Percentiles rank a stretch among this genome's conserved stretches.
These are phyloP conservation scores for Xanthoconium purpureum DNA, from an alignment of 768 basidiomycete species.

Conservation along the genomic window DNA sequence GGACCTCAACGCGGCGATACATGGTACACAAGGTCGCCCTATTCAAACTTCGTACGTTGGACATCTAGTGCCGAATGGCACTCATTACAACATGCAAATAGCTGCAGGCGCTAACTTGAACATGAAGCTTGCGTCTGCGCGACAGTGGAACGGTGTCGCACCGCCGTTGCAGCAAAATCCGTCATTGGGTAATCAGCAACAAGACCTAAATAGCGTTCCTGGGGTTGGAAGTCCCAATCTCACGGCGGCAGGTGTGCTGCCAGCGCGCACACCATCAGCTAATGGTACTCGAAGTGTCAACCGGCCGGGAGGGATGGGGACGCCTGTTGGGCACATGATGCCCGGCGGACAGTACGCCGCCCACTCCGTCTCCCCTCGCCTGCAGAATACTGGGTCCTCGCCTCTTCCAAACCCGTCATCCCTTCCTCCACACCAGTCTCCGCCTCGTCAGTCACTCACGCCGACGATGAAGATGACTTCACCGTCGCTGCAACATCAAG, in stretches of 20 bases:
- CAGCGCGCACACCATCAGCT: conserved; percentile 51
- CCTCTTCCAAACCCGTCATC: conserved; percentile 44
- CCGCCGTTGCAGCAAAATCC: conserved; percentile 24
- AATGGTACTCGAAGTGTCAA: conserved; percentile 51
- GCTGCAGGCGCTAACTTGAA: conserved; percentile 27
- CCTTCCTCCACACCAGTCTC: conserved; percentile 39
- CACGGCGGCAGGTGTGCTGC: conserved; percentile 35
- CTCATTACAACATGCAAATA: conserved; percentile 32
- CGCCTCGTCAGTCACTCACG: conserved; percentile 48
- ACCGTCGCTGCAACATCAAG: conserved; percentile 53
- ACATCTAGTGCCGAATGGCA: conserved; percentile 26
- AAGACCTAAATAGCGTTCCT: conserved; percentile 24
- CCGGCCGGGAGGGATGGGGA: conserved; percentile 26
- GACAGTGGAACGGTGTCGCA: conserved; percentile 38
- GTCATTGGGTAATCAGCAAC: conserved; percentile 20
- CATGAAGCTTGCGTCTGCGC: conserved; percentile 36
- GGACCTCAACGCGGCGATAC: conserved; percentile 37
- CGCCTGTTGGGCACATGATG: conserved; percentile 29
- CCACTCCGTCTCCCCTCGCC: conserved; percentile 49
- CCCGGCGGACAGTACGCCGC: conserved; percentile 40
- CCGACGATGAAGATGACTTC: conserved; percentile 54
- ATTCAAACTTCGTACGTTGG: conserved; percentile 33
- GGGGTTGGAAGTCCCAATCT: conserved; percentile 36
- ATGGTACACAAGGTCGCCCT: conserved; percentile 35
- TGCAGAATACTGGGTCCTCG: conserved; percentile 44